A percentile compares a stretch with the other conserved stretches of the same genome.
These are phyloP conservation scores for Candida orba DNA, from an alignment of 805 yeast species.

Conservation along the genomic window DNA sequence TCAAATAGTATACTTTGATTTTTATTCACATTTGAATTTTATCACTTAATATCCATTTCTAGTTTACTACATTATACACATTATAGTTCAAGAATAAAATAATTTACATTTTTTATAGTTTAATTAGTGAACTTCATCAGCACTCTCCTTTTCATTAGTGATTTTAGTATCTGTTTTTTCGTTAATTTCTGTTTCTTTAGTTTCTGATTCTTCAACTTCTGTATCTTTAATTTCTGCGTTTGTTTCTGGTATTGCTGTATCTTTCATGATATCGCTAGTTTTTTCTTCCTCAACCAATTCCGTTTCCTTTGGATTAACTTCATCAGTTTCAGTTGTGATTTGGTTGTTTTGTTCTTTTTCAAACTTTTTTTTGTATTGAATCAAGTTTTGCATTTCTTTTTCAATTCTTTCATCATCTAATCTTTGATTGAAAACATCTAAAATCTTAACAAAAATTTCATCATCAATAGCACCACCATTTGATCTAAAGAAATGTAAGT, in stretches of 20 bases:
- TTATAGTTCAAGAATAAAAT: too few species aligned
- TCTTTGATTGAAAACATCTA: slow-evolving; percentile 32
- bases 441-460: slow-evolving; percentile 30
- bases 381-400: slow-evolving; percentile 30
- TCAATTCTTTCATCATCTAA: slow-evolving; percentile 34
- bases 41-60: too few species aligned
- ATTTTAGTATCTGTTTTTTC: too few species aligned
- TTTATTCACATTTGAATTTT: too few species aligned
- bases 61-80: too few species aligned
- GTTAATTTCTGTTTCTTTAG: not conserved
- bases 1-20: too few species aligned
- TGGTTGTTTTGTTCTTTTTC: slow-evolving; percentile 12
- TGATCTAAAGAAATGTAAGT: slow-evolving; percentile 38
- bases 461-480: slow-evolving; percentile 26
- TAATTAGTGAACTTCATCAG: not conserved
- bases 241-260: too few species aligned
- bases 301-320: not conserved
- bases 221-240: too few species aligned
- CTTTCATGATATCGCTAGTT: not conserved
- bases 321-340: not conserved
- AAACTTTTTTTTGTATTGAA: slow-evolving; percentile 28
- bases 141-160: not conserved
- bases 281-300: not conserved
- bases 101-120: not conserved
- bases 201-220: not conserved